These are phyloP conservation scores for Gonapodya prolifera DNA, from an alignment of 192 early-diverging fungal species.

Conservation along the genomic window DNA sequence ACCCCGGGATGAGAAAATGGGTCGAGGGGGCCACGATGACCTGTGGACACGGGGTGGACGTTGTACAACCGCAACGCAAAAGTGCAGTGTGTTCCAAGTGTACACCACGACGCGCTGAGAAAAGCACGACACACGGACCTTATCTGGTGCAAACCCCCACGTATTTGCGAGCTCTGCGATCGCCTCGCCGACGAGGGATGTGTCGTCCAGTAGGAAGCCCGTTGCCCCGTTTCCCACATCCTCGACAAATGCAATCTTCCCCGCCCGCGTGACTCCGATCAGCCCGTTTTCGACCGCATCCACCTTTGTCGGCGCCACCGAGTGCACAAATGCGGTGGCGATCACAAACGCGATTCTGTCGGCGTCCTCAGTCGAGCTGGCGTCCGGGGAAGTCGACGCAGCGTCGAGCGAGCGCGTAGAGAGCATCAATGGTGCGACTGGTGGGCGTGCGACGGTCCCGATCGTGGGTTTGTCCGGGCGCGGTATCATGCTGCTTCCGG, in stretches of 20 bases:
- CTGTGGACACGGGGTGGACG: background rate
- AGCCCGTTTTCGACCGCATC: conserved; percentile 51
- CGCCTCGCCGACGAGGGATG: background rate
- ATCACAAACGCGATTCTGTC: background rate
- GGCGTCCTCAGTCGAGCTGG: background rate
- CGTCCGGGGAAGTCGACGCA: background rate
- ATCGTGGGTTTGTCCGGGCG: background rate
- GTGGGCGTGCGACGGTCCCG: background rate
- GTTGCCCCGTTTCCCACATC: conserved; percentile 7
- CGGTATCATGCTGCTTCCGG: too few relatives aligned
- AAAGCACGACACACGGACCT: background rate
- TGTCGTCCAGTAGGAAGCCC: background rate
- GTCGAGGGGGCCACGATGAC: conserved; percentile 7
- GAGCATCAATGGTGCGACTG: background rate
- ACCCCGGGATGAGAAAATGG: conserved; percentile 80
- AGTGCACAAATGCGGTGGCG: conserved; percentile 42
- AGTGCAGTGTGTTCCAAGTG: conserved; percentile 1
- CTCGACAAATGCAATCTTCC: conserved; percentile 53
- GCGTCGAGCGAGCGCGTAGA: background rate
- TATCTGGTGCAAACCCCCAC: background rate
- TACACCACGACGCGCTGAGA: background rate
- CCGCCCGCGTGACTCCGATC: conserved; percentile 44
- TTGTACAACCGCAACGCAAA: too few relatives aligned
- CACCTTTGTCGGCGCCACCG: conserved; percentile 43
- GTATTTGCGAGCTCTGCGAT: background rate